Conservation (phyloP, 441 rosid species). For the Rhodomyrtus psidioides region DNA sequence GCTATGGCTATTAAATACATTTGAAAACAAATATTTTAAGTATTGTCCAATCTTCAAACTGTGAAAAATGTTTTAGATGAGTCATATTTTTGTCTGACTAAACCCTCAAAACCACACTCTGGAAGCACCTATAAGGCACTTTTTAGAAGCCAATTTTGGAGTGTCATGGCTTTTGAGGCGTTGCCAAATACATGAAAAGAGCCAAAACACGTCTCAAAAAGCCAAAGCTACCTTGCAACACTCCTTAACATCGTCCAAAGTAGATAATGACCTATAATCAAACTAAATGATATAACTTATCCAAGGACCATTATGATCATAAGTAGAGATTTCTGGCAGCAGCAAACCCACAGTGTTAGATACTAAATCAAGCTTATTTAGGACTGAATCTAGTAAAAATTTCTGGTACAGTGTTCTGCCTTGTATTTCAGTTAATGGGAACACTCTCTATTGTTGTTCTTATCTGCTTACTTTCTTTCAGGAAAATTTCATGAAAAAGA, state of each 20-base stretch:
- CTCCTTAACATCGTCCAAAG: neutral
- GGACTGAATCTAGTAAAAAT: neutral
- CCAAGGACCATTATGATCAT: neutral
- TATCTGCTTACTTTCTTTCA: conserved; percentile 19
- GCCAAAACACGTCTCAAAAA: neutral
- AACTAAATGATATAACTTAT: neutral
- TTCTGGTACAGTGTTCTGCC: neutral
- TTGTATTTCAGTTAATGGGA: neutral
- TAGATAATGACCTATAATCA: neutral
- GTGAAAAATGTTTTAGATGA: neutral
- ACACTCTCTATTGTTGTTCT: neutral
- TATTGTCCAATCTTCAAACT: neutral
- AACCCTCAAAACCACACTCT: neutral
- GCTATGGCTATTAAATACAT: neutral
- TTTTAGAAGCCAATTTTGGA: neutral
- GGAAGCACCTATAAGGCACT: neutral
- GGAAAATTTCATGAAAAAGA: conserved; percentile 63
- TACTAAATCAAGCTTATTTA: neutral
- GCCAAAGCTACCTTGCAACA: neutral
- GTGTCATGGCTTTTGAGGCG: neutral
- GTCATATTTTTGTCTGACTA: neutral
- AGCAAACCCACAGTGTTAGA: neutral
- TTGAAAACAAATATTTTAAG: neutral
- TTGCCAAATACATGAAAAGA: neutral
- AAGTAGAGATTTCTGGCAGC: neutral